These are phyloP conservation scores for Chlorencoelia australis DNA, from an alignment of 2,329 filamentous ascomycete species.

Conservation along the genomic window DNA sequence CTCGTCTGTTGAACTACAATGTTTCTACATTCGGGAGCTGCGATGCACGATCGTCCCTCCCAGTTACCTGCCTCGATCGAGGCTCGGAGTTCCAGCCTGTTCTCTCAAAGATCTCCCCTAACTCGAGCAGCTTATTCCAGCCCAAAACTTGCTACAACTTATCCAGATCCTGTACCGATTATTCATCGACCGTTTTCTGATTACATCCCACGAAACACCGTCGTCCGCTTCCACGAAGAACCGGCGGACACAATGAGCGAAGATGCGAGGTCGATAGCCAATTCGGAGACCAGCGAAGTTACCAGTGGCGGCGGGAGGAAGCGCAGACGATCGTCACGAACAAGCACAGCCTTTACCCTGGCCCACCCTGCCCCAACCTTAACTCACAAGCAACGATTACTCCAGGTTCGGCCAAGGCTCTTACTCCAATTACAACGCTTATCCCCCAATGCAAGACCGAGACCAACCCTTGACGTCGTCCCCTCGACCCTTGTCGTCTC, in stretches of 20 bases:
- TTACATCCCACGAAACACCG: slow-evolving; percentile 11
- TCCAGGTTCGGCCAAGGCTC: slow-evolving; percentile 57
- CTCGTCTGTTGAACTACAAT: slow-evolving; percentile 17
- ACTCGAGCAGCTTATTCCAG: slow-evolving; percentile 24
- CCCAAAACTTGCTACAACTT: slow-evolving; percentile 18
- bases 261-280: slow-evolving; percentile 24
- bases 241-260: slow-evolving; percentile 25
- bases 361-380: slow-evolving; percentile 56
- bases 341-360: slow-evolving; percentile 54
- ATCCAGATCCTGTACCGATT: slow-evolving; percentile 15
- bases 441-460: slow-evolving; percentile 48
- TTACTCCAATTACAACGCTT: slow-evolving; percentile 63
- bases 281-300: slow-evolving; percentile 21
- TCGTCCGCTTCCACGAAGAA: slow-evolving; percentile 23
- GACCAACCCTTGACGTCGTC: slow-evolving; percentile 63
- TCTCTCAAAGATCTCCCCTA: slow-evolving; percentile 19
- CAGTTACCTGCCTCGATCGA: slow-evolving; percentile 9
- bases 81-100: slow-evolving; percentile 8
- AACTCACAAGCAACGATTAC: slow-evolving; percentile 43
- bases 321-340: slow-evolving; percentile 38
- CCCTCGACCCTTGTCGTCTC: slow-evolving; percentile 56
- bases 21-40: slow-evolving; percentile 24
- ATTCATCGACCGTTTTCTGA: slow-evolving; percentile 22
- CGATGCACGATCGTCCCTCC: slow-evolving; percentile 24
- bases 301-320: slow-evolving; percentile 22